phyloP scores from a whole-genome alignment of 2,329 filamentous ascomycete species.

The Colletotrichum sp. region DNA sequence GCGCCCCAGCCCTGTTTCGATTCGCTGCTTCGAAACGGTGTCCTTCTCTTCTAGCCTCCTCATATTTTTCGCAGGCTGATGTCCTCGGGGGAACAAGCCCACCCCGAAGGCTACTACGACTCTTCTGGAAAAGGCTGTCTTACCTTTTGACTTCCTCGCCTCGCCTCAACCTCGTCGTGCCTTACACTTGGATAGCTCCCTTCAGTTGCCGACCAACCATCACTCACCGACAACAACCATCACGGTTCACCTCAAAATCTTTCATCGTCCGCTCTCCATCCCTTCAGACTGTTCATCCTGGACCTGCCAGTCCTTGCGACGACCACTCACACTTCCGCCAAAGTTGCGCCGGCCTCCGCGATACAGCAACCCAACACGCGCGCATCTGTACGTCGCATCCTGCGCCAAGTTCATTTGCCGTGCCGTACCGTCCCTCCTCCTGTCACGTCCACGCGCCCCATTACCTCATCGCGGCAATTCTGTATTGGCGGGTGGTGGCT shows the following conservation, averaged over 20 bases:
- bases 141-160: not conserved
- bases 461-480: not conserved
- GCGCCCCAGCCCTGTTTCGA: conserved; percentile 14
- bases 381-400: not conserved
- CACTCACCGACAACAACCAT: not conserved
- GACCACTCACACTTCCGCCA: not conserved
- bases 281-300: not conserved
- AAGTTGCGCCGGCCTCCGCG: not conserved
- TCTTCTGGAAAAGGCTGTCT: not conserved
- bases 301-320: not conserved
- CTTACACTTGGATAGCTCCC: not conserved
- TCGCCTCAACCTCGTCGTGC: not conserved
- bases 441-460: not conserved
- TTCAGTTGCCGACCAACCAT: not conserved
- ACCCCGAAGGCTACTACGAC: not conserved
- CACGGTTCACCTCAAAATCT: not conserved
- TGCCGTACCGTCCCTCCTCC: not conserved
- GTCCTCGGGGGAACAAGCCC: not conserved
- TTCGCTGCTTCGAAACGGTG: not conserved
- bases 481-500: not conserved
- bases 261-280: not conserved
- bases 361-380: not conserved
- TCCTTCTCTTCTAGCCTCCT: not conserved
- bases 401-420: not conserved
- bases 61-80: not conserved